Base-by-base conservation (phyloP, 2,329 filamentous ascomycete species). In the Fusarium dlaminii region DNA sequence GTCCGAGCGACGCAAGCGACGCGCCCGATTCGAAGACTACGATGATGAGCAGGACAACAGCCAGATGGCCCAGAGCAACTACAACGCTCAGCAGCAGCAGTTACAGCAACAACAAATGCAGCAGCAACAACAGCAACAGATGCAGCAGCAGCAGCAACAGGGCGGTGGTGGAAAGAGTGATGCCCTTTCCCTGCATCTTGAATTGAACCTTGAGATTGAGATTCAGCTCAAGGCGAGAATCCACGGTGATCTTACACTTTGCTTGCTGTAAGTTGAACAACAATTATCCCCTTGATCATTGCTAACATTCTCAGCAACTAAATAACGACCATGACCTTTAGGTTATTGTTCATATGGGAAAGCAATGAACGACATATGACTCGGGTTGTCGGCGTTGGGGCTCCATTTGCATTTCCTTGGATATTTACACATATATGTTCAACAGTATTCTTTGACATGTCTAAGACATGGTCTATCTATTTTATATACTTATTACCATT, bases 171-270 rank as follows among this genome's bases (percentile, higher is more conserved):
- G 74, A 29, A 75, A 72, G 57, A 77, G 70, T 40, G 75, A 78
- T 18, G 74, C 76, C 13, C 83, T 95, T 78, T 91, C 91, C 80
- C 82, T 96, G 76, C 89, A 91, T 54, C 84, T 96, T 30, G 94
- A 96, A 79, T 86, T 95, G 70, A 96, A 96, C 82, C 85, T 96
- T 63, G 94, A 96, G 76, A 88, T 96, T 60, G 94, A 96, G 82
- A 93, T 96, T 71, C 91, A 94, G 78, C 87, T 96, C 66, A 96
- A 96, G 86, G 94, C 94, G 32, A 92, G 92, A 83, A 95, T 96
- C 74, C 91, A 95, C 77, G 94, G 94, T 79, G 94, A 97, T 84
- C 84, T 97, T 75, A 95, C 93, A 29, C 83, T 96, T 73, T 92
- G 91, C 73, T 87, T 96, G 73, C 82, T 89, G 87, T 89, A 83